Evolutionary conservation across 306 rosid species (phyloP).

Genomic region (Lablab purpureus): DNA sequence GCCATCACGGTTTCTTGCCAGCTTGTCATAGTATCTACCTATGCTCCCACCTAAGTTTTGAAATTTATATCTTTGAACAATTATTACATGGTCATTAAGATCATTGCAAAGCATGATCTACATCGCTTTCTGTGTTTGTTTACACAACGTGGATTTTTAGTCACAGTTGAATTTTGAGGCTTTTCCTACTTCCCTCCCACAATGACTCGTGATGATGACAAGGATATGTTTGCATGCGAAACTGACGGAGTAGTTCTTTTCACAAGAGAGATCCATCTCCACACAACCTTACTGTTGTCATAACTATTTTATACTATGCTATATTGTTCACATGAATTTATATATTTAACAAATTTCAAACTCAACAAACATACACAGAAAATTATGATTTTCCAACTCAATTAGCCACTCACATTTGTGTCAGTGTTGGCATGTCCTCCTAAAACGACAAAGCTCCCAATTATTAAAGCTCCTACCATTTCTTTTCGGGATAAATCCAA

Average conservation of each 20-base stretch:
- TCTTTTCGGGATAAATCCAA: conserved; percentile 13
- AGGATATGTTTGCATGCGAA: conserved; percentile 31
- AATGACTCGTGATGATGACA: conserved; percentile 27
- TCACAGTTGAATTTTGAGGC: conserved; percentile 18
- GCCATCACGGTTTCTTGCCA: conserved; percentile 35
- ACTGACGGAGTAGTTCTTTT: conserved; percentile 8
- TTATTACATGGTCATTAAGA: conserved; percentile 43
- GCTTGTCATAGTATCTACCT: conserved; percentile 28
- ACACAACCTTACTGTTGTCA: not conserved
- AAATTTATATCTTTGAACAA: conserved; percentile 31
- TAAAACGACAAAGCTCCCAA: conserved; percentile 35
- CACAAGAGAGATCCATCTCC: not conserved
- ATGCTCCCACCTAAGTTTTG: conserved; percentile 46
- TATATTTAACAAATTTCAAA: not conserved
- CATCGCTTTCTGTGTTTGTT: conserved; percentile 3
- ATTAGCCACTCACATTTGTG: conserved; percentile 28
- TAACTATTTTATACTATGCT: not conserved
- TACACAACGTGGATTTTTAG: conserved; percentile 29
- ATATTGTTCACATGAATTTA: not conserved
- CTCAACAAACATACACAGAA: not conserved
- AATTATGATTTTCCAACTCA: conserved; percentile 18
- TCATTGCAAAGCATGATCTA: conserved; percentile 13
- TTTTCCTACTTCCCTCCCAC: conserved; percentile 26
- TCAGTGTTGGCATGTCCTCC: conserved; percentile 37
- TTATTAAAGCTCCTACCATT: conserved; percentile 34